Conservation (phyloP, 176 grass and related monocot species). For the Rhynchospora breviuscula region DNA sequence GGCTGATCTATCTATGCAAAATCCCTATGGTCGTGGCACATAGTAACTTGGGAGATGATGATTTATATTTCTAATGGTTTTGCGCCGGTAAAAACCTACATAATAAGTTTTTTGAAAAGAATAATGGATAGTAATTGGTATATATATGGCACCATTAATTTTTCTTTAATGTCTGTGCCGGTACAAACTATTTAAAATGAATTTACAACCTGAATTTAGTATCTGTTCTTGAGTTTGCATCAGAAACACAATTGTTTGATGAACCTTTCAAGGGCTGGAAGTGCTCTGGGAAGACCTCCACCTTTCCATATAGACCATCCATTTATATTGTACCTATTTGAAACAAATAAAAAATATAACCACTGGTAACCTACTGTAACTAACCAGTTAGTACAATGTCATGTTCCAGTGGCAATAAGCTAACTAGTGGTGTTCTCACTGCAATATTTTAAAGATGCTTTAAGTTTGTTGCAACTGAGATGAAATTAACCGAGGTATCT, state of each 20-base stretch:
- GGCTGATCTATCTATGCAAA: neutral
- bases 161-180: neutral
- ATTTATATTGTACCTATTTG: conserved; percentile 34
- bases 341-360: neutral
- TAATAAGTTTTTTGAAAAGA: too few species aligned
- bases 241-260: conserved; percentile 31
- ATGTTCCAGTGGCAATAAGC: neutral
- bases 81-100: neutral
- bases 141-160: neutral
- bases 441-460: neutral
- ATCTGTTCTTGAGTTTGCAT: conserved; percentile 44
- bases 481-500: neutral
- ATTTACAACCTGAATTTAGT: conserved; percentile 50
- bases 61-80: neutral
- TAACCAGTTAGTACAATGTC: neutral
- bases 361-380: neutral
- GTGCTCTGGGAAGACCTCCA: conserved; percentile 78
- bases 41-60: neutral
- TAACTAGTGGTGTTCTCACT: neutral
- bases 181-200: neutral
- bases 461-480: neutral
- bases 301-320: conserved; percentile 77
- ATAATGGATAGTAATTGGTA: neutral
- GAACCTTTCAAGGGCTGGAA: conserved; percentile 48
- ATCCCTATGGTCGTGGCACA: neutral